These are phyloP conservation scores for Scutellaria baicalensis DNA, from an alignment of 257 asterid species.

Conservation along the genomic window DNA sequence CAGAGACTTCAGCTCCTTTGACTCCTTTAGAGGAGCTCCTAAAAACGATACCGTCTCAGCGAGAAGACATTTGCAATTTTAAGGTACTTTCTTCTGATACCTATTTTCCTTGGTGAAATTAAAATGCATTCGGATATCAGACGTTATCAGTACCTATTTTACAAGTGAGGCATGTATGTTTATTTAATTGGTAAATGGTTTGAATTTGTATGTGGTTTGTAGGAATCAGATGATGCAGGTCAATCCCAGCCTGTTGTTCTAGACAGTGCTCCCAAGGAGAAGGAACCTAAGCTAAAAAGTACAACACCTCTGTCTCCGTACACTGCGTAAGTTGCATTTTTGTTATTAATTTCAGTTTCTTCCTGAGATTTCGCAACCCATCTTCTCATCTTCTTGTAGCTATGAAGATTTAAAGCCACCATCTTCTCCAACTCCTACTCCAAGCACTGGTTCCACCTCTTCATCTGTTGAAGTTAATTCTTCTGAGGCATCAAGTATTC, in stretches of 20 bases:
- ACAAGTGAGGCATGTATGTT: neutral
- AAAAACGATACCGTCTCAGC: constrained; percentile 57
- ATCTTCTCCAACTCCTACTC: constrained; percentile 60
- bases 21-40: constrained; percentile 74
- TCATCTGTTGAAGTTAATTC: constrained; percentile 26
- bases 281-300: constrained; percentile 30
- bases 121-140: neutral
- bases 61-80: constrained; percentile 25
- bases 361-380: neutral
- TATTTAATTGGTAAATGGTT: neutral
- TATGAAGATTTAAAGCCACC: constrained; percentile 68
- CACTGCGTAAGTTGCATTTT: constrained; percentile 46
- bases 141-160: too few species aligned
- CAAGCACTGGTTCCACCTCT: constrained; percentile 38
- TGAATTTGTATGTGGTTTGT: constrained; percentile 14
- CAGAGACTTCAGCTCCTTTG: constrained; percentile 86
- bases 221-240: constrained; percentile 40
- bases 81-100: constrained; percentile 36
- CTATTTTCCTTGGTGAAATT: neutral
- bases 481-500: constrained; percentile 17
- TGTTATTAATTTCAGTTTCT: neutral
- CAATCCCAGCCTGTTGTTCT: constrained; percentile 24
- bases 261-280: constrained; percentile 18
- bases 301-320: constrained; percentile 60
- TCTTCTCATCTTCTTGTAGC: constrained; percentile 16